A percentile compares a stretch with the other conserved stretches of the same genome.
phyloP scores from a whole-genome alignment of 2,329 filamentous ascomycete genomes.

The Podosphaera xanthii region DNA sequence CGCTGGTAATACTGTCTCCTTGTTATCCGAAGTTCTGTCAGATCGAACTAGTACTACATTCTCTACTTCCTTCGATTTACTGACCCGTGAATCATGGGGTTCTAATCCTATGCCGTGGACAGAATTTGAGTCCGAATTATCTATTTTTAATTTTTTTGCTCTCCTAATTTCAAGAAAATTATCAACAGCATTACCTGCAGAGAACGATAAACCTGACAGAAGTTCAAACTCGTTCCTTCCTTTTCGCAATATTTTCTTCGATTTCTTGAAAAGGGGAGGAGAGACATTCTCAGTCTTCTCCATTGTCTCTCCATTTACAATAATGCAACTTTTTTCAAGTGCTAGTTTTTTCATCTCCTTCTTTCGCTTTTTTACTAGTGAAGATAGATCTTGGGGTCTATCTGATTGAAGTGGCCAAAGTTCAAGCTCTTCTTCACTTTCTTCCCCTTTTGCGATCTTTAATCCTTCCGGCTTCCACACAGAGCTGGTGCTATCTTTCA shows the following conservation, averaged over 20 bases:
- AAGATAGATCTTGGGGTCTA: conserved; percentile 15
- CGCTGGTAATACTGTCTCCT: conserved; percentile 5
- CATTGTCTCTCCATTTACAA: not conserved
- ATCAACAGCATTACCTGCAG: conserved; percentile 21
- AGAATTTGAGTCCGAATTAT: conserved; percentile 12
- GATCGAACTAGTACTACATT: not conserved
- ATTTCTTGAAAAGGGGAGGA: not conserved
- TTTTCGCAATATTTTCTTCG: conserved; percentile 5
- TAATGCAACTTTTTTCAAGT: no score
- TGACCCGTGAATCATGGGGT: not conserved
- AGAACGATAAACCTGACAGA: conserved; percentile 16
- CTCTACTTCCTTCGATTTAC: not conserved
- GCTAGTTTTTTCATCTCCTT: conserved; percentile 7
- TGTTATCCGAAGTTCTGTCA: not conserved
- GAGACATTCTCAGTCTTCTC: no score
- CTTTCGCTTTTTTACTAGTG: conserved; percentile 20
- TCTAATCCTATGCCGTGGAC: not conserved
- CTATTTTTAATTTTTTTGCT: conserved; percentile 12
- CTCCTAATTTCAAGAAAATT: conserved; percentile 28
- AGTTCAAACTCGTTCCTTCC: conserved; percentile 6
- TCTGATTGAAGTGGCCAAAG: conserved; percentile 7
- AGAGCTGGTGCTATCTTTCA: conserved; percentile 19
- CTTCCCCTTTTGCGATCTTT: conserved; percentile 21
- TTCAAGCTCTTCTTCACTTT: conserved; percentile 19
- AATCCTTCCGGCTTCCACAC: conserved; percentile 26